Base-by-base conservation (phyloP, 305 asterid species). In the Plantago coronopus region DNA sequence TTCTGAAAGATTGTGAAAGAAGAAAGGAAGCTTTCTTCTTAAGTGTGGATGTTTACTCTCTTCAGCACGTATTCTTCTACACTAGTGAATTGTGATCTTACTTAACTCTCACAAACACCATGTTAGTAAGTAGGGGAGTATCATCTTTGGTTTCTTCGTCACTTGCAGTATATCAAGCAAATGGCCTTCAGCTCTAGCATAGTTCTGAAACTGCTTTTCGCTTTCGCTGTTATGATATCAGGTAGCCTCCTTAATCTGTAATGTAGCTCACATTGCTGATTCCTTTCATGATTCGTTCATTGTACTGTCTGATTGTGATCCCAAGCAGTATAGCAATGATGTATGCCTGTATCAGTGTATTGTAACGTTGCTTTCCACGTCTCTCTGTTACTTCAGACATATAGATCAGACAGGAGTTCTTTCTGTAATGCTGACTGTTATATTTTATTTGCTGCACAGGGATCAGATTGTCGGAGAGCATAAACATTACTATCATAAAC, bases 401-500 rank as follows among this genome's bases (percentile, higher is more conserved):
- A 9, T 4, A 45, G 17, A n/a, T 13, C 10, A 11, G 22, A 47
- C 4, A n/a, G 17, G 51, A n/a, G 7, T 11, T 47, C 17, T n/a
- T 47, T 47, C 20, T 47, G 51, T 49, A 49, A 49, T 17, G 2
- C 23, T 49, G n/a, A 21, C 12, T 19, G 27, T 19, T 49, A 7
- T 20, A 19, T 19, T 49, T 16, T 20, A 19, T 49, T 17, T 21
- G 12, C 15, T 21, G 7, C 11, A 54, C 74, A 82, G 88, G 80
- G 45, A 38, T 69, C 34, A 72, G 44, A 23, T 23, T 64, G 17
- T 71, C 78, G 5, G 40, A 67, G 54, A 59, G 79, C 62, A 67
- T 78, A 44, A 83, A 76, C 19, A 61, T 85, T 25, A 85, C 88
- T 56, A 72, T 85, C 62, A 66, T 61, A 58, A 85, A 85, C 68